Conservation (phyloP, 805 yeast genomes). For the Kluyveromyces nonfermentans region DNA sequence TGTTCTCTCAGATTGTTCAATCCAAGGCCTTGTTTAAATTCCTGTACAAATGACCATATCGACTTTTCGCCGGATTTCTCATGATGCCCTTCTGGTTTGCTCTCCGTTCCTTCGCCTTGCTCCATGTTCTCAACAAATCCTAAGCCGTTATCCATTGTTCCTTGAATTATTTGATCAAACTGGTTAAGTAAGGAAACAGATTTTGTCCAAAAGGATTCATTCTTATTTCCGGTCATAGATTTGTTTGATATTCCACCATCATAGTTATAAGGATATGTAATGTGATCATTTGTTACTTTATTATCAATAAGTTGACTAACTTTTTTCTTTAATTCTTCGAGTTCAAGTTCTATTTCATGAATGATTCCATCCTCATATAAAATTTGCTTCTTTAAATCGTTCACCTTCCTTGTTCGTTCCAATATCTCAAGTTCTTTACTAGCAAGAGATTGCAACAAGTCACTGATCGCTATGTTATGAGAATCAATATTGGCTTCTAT, state of each 20-base stretch:
- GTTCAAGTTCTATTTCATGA: slow-evolving; percentile 31
- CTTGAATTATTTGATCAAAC: slow-evolving; percentile 56
- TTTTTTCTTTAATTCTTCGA: slow-evolving; percentile 27
- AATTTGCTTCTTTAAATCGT: slow-evolving; percentile 37
- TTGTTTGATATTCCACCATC: background rate
- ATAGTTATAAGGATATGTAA: background rate
- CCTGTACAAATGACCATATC: slow-evolving; percentile 44
- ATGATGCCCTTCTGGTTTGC: background rate
- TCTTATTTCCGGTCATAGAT: background rate
- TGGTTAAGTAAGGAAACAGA: slow-evolving; percentile 57
- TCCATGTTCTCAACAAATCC: slow-evolving; percentile 21
- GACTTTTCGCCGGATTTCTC: slow-evolving; percentile 17
- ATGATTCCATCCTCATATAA: slow-evolving; percentile 43
- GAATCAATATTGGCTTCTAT: background rate
- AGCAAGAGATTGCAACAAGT: slow-evolving; percentile 51
- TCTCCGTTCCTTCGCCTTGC: slow-evolving; percentile 3
- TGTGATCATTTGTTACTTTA: background rate
- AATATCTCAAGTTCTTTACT: slow-evolving; percentile 59
- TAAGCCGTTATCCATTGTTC: slow-evolving; percentile 50
- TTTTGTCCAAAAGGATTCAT: slow-evolving; percentile 36
- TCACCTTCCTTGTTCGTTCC: slow-evolving; percentile 50
- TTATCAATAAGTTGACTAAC: slow-evolving; percentile 20
- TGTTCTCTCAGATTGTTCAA: slow-evolving; percentile 31
- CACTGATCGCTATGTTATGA: slow-evolving; percentile 35
- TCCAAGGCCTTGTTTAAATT: slow-evolving; percentile 32